Evolutionary conservation across 2,329 filamentous ascomycete species (phyloP).

Genomic region (Blastomyces emzantsi): DNA sequence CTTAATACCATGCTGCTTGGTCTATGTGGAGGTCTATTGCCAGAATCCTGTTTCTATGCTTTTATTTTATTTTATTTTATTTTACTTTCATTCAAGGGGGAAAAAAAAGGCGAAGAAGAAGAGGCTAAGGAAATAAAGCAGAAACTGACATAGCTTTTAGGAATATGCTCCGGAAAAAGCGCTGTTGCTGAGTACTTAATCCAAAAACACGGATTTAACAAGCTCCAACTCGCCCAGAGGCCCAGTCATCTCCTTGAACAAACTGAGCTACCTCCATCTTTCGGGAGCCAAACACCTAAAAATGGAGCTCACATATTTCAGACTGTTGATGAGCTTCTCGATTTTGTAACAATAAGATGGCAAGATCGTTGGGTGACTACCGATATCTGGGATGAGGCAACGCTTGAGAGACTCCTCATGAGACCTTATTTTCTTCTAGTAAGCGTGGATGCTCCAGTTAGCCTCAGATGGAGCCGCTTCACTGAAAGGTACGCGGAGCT

Average conservation of each 20-base stretch:
- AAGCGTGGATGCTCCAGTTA: constrained; percentile 82
- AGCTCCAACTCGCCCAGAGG: constrained; percentile 50
- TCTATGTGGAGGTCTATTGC: constrained; percentile 40
- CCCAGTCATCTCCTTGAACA: constrained; percentile 20
- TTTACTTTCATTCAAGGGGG: not conserved
- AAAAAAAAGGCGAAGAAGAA: not conserved
- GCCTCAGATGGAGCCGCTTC: constrained; percentile 73
- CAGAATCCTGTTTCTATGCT: constrained; percentile 8
- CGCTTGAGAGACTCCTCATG: constrained; percentile 64
- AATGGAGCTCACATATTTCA: constrained; percentile 42
- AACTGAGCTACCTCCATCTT: constrained; percentile 8
- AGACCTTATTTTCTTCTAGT: constrained; percentile 90
- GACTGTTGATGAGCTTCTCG: constrained; percentile 59
- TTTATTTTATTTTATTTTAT: not conserved
- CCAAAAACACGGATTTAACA: constrained; percentile 71
- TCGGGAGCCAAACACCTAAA: constrained; percentile 4
- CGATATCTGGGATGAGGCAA: constrained; percentile 62
- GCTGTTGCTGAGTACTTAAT: constrained; percentile 83
- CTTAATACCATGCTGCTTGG: constrained; percentile 45
- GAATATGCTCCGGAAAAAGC: constrained; percentile 87
- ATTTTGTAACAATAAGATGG: constrained; percentile 82
- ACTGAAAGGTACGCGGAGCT: constrained; percentile 40
- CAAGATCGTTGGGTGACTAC: constrained; percentile 75
- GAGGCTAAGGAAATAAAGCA: not conserved
- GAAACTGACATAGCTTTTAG: constrained; percentile 37